Percentiles rank a stretch among this genome's conserved stretches.
phyloP scores from a whole-genome alignment of 164 flowering plant species.

The Warburgia ugandensis region DNA sequence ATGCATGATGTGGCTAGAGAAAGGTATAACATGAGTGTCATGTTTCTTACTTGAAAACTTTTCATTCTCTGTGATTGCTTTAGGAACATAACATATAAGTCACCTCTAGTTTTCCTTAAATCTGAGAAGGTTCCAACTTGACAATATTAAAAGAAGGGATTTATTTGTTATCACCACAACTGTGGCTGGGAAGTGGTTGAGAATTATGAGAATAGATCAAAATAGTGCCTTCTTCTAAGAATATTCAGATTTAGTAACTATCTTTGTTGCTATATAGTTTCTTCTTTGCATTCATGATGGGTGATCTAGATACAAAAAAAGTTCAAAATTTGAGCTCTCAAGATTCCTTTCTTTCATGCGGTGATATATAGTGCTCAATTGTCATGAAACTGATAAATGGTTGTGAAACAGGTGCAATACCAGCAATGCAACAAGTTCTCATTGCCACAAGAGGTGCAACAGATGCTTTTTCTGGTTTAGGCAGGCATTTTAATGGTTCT shows the following conservation, averaged over 20 bases:
- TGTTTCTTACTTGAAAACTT: too few relatives aligned
- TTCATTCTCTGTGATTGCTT: too few relatives aligned
- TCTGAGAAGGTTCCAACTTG: too few relatives aligned
- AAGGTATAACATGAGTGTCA: too few relatives aligned
- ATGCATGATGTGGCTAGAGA: too few relatives aligned
- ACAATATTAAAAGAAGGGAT: too few relatives aligned
- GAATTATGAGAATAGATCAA: too few relatives aligned
- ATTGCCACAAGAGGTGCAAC: conserved; percentile 89
- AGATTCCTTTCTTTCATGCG: background rate
- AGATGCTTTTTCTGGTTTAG: conserved; percentile 74
- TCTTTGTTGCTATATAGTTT: background rate
- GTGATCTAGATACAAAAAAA: background rate
- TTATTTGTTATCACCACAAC: too few relatives aligned
- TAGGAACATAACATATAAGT: too few relatives aligned
- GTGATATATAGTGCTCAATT: background rate
- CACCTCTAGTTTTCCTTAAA: too few relatives aligned
- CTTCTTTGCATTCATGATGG: background rate
- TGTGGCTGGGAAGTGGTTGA: too few relatives aligned
- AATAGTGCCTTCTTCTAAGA: background rate
- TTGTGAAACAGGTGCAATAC: conserved; percentile 60
- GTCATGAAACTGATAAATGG: background rate
- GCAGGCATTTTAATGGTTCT: conserved; percentile 56
- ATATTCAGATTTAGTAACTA: background rate
- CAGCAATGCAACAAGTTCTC: conserved; percentile 64
- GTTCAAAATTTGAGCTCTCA: background rate